Base-by-base conservation (phyloP, 352 stramenopile species). In the Phytophthora parvispora region DNA sequence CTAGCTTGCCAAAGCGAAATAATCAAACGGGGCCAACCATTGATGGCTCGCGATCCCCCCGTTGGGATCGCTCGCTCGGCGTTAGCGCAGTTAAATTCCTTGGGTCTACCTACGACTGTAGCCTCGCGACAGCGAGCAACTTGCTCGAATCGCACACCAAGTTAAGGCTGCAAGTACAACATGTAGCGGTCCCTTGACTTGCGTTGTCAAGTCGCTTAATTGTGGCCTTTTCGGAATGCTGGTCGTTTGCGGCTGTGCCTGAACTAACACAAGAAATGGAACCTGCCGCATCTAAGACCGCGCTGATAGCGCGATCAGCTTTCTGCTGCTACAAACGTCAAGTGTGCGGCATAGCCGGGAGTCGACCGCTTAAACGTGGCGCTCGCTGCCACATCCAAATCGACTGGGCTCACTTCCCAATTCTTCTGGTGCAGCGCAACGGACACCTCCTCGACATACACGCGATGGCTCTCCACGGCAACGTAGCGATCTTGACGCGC, bases 401-500 rank as follows among this genome's bases (percentile, higher is more conserved):
- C 38, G 36, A 54, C 27, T 70, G 45, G 47, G 47, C 24, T 69
- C 64, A 77, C 50, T 56, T 47, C 12, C 5, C 40, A 54, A 68
- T 75, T 75, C 62, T 74, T 78, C 60, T 66, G 63, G 69, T 74
- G 45, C 52, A 64, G 25, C 25, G 16, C 42, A 58, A 43, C 31
- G 29, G 43, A 68, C 45, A 62, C 38, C n/a, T 32, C 18, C 38
- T 38, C 31, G 31, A 45, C 38, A 45, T 18, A 24, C 32, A 58
- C 43, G 15, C 47, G 69, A 80, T 80, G 75, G 62, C 75, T 67
- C 77, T 90, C 29, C 67, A 83, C 31, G 84, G 82, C 28, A 78
- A 82, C 64, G 61, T 90, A 45, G 78, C 65, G 45, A 67, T 90
- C 59, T 81, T 91, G 47, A 89, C 84, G 73, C 81, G 83, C 60